These are phyloP conservation scores for Ampelomyces quisqualis DNA, from an alignment of 2,329 filamentous ascomycete genomes.

Conservation along the genomic window DNA sequence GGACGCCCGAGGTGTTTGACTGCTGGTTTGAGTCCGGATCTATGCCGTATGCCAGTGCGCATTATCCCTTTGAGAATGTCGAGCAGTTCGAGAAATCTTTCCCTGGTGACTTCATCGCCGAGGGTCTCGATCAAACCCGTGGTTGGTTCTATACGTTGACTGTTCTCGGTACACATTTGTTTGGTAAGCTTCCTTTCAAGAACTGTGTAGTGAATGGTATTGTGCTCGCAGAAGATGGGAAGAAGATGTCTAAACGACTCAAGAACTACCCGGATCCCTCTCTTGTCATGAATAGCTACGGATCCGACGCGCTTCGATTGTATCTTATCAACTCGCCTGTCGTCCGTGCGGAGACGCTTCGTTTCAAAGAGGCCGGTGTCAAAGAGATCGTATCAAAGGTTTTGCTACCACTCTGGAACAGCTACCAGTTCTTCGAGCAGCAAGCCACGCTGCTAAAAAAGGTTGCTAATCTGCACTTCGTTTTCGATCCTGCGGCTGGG, in stretches of 20 bases:
- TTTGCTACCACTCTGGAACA: constrained; percentile 89
- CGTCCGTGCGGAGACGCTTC: constrained; percentile 83
- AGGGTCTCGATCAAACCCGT: constrained; percentile 88
- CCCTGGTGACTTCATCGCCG: constrained; percentile 91
- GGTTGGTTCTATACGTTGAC: constrained; percentile 97
- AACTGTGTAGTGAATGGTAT: constrained; percentile 97
- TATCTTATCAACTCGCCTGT: constrained; percentile 97
- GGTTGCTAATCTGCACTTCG: constrained; percentile 71
- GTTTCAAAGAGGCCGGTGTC: constrained; percentile 89
- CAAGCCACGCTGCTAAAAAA: constrained; percentile 87
- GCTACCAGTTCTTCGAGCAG: constrained; percentile 92
- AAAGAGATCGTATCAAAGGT: constrained; percentile 95
- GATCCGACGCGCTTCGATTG: constrained; percentile 87
- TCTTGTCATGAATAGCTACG: constrained; percentile 81
- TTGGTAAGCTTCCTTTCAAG: constrained; percentile 81
- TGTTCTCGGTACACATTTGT: constrained; percentile 84
- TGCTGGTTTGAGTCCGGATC: constrained; percentile 97
- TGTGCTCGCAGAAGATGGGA: constrained; percentile 89
- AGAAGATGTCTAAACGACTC: constrained; percentile 97
- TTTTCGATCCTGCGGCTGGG: constrained; percentile 75
- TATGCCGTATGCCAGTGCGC: constrained; percentile 89
- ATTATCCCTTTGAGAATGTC: constrained; percentile 89
- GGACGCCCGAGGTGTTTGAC: constrained; percentile 88
- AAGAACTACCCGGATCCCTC: constrained; percentile 94
- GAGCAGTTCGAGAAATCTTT: constrained; percentile 78